Evolutionary conservation across 1,139 yeast genomes (phyloP).

Genomic region (Candida pseudoviswanathii): DNA sequence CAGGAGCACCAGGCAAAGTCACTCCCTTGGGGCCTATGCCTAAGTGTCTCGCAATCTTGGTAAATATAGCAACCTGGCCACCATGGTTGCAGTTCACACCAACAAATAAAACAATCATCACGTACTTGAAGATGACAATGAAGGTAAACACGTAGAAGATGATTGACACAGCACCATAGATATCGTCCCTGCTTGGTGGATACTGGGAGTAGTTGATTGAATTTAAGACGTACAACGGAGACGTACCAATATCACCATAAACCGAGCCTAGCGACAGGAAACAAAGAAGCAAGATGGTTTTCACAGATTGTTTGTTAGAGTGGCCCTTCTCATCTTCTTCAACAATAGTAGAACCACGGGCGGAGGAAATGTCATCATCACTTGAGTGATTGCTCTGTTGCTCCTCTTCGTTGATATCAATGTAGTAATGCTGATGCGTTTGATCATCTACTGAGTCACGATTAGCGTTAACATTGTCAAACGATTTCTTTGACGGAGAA

Average conservation of each 20-base stretch:
- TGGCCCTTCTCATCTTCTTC: slow-evolving; percentile 9
- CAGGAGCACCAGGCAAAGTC: slow-evolving; percentile 40
- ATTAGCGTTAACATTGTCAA: not conserved
- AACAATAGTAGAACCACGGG: slow-evolving; percentile 4
- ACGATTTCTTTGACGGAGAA: slow-evolving; percentile 2
- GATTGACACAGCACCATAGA: slow-evolving; percentile 54
- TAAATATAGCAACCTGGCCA: slow-evolving; percentile 62
- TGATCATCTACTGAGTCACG: slow-evolving; percentile 6
- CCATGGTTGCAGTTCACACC: slow-evolving; percentile 65
- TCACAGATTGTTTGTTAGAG: slow-evolving; percentile 23
- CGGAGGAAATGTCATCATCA: slow-evolving; percentile 5
- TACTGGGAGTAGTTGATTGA: slow-evolving; percentile 39
- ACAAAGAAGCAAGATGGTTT: slow-evolving; percentile 23
- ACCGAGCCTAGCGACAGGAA: slow-evolving; percentile 56
- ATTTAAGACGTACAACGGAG: slow-evolving; percentile 56
- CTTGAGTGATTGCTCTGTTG: not conserved
- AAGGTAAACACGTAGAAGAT: slow-evolving; percentile 58
- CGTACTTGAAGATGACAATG: slow-evolving; percentile 54
- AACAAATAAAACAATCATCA: slow-evolving; percentile 45
- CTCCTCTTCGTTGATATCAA: slow-evolving; percentile 7
- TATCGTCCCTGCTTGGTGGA: slow-evolving; percentile 37
- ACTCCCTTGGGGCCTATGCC: slow-evolving; percentile 53
- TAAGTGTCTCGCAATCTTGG: slow-evolving; percentile 53
- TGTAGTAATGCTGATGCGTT: slow-evolving; percentile 2
- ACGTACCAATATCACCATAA: slow-evolving; percentile 64